A percentile compares a stretch with the other conserved stretches of the same genome.
phyloP scores from a whole-genome alignment of 768 basidiomycete species.

The Lentinus brumalis region DNA sequence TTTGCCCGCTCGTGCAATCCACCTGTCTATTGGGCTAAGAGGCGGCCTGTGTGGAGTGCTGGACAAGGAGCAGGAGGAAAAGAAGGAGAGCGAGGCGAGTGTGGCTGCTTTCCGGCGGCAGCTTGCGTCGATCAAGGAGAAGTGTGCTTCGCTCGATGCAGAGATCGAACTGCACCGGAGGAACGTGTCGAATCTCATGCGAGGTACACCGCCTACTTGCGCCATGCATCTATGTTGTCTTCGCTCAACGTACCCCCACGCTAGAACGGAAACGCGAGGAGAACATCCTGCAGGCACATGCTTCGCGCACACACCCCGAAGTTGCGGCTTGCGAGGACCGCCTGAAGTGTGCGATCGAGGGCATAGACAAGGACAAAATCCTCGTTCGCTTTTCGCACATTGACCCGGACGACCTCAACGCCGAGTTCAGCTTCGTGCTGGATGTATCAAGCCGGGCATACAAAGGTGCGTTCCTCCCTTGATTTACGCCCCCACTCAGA shows the following conservation, averaged over 20 bases:
- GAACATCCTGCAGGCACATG: slow-evolving; percentile 53
- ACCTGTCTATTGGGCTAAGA: no score
- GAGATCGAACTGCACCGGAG: slow-evolving; percentile 77
- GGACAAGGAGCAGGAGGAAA: slow-evolving; percentile 70
- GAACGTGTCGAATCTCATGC: slow-evolving; percentile 58
- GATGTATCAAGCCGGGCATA: slow-evolving; percentile 66
- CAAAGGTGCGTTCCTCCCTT: slow-evolving; percentile 51
- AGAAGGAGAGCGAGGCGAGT: slow-evolving; percentile 66
- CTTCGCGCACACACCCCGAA: slow-evolving; percentile 55
- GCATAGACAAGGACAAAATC: slow-evolving; percentile 70
- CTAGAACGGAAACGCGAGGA: slow-evolving; percentile 73
- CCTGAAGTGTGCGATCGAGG: slow-evolving; percentile 71
- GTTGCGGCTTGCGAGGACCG: slow-evolving; percentile 56
- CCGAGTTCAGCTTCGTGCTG: slow-evolving; percentile 73
- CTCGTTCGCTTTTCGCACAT: slow-evolving; percentile 73
- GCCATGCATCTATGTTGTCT: not conserved
- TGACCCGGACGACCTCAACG: slow-evolving; percentile 55
- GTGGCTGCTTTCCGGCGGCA: slow-evolving; percentile 66
- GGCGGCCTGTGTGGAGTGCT: slow-evolving; percentile 44
- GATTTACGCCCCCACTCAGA: no score
- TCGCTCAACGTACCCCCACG: not conserved
- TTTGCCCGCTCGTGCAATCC: not conserved
- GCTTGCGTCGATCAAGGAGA: slow-evolving; percentile 62
- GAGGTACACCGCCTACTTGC: slow-evolving; percentile 47
- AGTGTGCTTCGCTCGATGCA: slow-evolving; percentile 55